Evolutionary conservation across 352 stramenopile species (phyloP), one percentile per base, ranked within the genome.

Genomic region (Pythium dissimile): DNA sequence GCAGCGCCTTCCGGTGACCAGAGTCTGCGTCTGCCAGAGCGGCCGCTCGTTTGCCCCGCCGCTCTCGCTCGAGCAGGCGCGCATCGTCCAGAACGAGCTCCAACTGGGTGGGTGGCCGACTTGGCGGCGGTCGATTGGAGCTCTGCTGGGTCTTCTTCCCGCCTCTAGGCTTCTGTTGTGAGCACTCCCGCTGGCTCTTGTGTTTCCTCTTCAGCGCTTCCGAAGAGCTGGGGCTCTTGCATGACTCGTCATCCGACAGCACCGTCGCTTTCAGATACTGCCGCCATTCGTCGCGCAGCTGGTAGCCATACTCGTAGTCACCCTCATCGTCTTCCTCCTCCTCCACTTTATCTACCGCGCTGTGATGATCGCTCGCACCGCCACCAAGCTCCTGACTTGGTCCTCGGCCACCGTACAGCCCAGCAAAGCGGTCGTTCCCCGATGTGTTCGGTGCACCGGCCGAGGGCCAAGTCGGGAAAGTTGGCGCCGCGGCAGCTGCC

Each of bases 241-340:
- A n/a, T n/a, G n/a, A n/a, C 3, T 55, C 35, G 12, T 39, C 44
- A 2, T 55, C 26, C 5, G 50, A 60, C 16, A 56, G 28, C 26
- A 66, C 49, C 6, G 37, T 52, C 27, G 55, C 65, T 41, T 49
- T 61, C 30, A 88, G 88, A 53, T 72, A 78, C 9, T 69, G 54
- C 34, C 74, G 69, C 84, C 84, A 94, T 46, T 89, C 81, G 37
- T 94, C 73, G 21, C 66, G 85, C 50, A 94, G 52, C 43, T 91
- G 75, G 38, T 80, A 92, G 23, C 63, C 75, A 34, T 87, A 91
- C 46, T 91, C 81, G 53, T 75, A 91, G 42, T 88, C 83, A 18
- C 55, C 67, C 15, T 72, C 69, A 4, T 66, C 48, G 2, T 67
- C 67, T 0, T 66, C 69, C 9, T 42, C 52, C 4, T 54, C 52